Conservation (phyloP, 2,329 filamentous ascomycete genomes). For the Diaporthe destruens region DNA sequence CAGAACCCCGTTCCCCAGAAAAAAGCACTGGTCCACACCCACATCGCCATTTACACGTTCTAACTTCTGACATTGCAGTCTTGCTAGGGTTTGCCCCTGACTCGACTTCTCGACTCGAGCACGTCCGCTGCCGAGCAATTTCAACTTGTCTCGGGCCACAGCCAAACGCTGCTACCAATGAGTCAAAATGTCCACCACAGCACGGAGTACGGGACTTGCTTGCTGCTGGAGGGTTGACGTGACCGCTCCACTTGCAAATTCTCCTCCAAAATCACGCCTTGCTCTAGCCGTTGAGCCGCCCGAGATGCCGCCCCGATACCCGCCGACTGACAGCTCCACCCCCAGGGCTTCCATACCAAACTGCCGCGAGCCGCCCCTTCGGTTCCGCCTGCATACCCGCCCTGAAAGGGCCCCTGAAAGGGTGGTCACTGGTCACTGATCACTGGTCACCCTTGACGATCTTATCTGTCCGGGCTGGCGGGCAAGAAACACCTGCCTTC, state of each 20-base stretch:
- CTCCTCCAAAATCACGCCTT: constrained; percentile 32
- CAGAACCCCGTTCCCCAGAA: not conserved
- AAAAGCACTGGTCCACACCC: constrained; percentile 11
- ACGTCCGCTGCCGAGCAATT: not conserved
- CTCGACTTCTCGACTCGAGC: not conserved
- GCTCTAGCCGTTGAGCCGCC: constrained; percentile 28
- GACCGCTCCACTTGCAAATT: constrained; percentile 39
- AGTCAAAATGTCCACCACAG: constrained; percentile 32
- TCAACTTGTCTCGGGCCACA: not conserved
- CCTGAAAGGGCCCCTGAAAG: not conserved
- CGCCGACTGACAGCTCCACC: constrained; percentile 13
- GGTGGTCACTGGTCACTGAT: not conserved
- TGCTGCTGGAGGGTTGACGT: constrained; percentile 8
- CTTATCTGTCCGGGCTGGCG: not conserved
- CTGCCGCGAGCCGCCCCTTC: constrained; percentile 23
- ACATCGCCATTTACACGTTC: not conserved
- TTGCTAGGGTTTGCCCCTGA: constrained; percentile 4
- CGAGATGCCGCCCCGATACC: constrained; percentile 31
- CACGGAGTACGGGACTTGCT: constrained; percentile 3
- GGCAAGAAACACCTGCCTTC: too few relatives aligned
- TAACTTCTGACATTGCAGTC: not conserved
- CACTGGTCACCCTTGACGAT: constrained; percentile 18
- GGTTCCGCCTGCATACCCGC: constrained; percentile 29
- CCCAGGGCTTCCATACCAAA: not conserved
- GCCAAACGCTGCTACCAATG: constrained; percentile 13